These are phyloP conservation scores for Tetratostichococcus sp. DNA, from an alignment of 139 green algal genomes.

Conservation along the genomic window DNA sequence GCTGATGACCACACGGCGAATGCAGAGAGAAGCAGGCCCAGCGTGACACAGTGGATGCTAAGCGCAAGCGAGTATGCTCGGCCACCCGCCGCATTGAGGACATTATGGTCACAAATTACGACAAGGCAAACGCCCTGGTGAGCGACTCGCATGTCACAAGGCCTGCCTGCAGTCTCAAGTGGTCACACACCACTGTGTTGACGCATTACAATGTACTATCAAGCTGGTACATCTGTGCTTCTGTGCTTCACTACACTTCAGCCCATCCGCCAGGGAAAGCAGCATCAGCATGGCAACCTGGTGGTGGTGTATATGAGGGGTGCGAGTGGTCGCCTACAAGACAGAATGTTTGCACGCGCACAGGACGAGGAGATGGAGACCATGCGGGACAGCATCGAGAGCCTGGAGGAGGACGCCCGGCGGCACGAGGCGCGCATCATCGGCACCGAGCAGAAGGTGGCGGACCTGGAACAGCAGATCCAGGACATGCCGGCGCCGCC, in stretches of 20 bases:
- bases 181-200: no score
- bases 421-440: neutral
- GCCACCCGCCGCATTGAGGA: constrained; percentile 3
- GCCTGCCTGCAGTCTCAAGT: no score
- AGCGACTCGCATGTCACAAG: neutral
- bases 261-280: no score
- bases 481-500: constrained; percentile 20
- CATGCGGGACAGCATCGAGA: constrained; percentile 11
- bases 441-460: neutral
- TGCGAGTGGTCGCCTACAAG: no score
- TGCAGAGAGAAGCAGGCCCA: neutral
- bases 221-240: no score
- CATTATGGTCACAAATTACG: neutral
- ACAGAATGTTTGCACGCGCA: no score
- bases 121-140: neutral
- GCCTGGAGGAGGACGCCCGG: neutral
- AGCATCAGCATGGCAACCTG: no score
- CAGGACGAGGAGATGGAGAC: constrained; percentile 16
- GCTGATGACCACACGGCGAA: neutral
- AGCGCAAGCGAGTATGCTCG: neutral
- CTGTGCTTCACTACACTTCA: no score
- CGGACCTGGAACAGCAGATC: constrained; percentile 21
- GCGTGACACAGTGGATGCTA: neutral
- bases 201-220: no score
- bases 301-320: no score